phyloP scores from a whole-genome alignment of 495 filamentous ascomycete species.

The Aspergillus avenaceus region DNA sequence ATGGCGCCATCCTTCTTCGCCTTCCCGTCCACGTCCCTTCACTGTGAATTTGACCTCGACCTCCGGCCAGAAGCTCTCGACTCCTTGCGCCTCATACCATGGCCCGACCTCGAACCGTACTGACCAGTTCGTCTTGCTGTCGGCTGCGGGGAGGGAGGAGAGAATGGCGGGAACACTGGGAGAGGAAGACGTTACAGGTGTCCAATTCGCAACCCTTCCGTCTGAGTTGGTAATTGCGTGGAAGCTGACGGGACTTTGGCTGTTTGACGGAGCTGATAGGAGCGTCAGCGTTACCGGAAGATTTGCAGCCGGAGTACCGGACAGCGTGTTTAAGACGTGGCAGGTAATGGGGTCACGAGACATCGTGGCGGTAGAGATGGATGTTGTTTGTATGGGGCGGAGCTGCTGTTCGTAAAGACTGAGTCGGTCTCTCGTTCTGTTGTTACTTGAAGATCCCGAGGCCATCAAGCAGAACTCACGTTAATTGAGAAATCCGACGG shows the following conservation, averaged over 20 bases:
- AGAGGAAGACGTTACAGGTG: slow-evolving; percentile 44
- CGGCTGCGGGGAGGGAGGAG: slow-evolving; percentile 28
- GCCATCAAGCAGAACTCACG: slow-evolving; percentile 29
- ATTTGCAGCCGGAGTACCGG: slow-evolving; percentile 58
- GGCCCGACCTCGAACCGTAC: slow-evolving; percentile 71
- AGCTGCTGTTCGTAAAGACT: no score
- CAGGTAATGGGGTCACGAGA: slow-evolving; percentile 74
- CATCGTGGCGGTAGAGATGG: slow-evolving; percentile 62
- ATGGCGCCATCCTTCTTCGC: slow-evolving; percentile 63
- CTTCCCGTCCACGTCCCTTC: slow-evolving; percentile 47
- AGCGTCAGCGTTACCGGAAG: slow-evolving; percentile 55
- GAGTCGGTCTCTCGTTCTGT: slow-evolving; percentile 35
- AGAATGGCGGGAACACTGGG: slow-evolving; percentile 49
- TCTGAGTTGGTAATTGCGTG: slow-evolving; percentile 75
- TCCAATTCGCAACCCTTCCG: slow-evolving; percentile 81
- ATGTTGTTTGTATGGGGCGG: no score
- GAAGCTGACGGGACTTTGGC: slow-evolving; percentile 43
- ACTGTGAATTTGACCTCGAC: slow-evolving; percentile 86
- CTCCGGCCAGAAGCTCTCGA: slow-evolving; percentile 84
- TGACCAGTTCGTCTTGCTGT: slow-evolving; percentile 58
- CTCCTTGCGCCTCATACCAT: slow-evolving; percentile 67
- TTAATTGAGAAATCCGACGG: no score
- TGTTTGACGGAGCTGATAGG: slow-evolving; percentile 26
- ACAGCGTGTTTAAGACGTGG: slow-evolving; percentile 67
- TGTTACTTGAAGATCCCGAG: slow-evolving; percentile 9